These are phyloP conservation scores for Neobulgaria alba DNA, from an alignment of 2,329 filamentous ascomycete species.

Conservation along the genomic window DNA sequence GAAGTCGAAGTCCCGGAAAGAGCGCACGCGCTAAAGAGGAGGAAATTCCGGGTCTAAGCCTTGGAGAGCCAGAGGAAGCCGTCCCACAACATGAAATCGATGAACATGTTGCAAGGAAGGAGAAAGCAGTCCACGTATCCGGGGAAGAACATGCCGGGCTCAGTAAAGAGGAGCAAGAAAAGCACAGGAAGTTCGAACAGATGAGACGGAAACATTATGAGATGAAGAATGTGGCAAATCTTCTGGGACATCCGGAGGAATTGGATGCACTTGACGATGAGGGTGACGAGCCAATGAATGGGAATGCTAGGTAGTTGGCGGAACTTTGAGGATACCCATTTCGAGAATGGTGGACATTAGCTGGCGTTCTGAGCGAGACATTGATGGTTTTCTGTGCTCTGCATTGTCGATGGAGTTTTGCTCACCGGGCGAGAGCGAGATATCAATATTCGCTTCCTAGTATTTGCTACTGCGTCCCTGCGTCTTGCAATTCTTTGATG, in stretches of 20 bases:
- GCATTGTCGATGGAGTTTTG: too few relatives aligned
- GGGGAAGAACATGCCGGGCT: slow-evolving; percentile 48
- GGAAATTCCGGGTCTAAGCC: slow-evolving; percentile 84
- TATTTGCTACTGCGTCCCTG: too few relatives aligned
- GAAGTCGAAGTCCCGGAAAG: slow-evolving; percentile 18
- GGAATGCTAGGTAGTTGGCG: slow-evolving; percentile 11
- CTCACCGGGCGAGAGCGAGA: too few relatives aligned
- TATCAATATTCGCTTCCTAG: too few relatives aligned
- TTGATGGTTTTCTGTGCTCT: too few relatives aligned
- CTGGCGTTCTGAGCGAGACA: too few relatives aligned
- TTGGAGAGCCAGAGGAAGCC: slow-evolving; percentile 84
- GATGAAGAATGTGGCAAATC: slow-evolving; percentile 87
- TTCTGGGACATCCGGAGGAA: slow-evolving; percentile 70
- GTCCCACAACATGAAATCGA: slow-evolving; percentile 43
- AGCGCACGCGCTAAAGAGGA: slow-evolving; percentile 41
- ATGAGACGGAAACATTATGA: slow-evolving; percentile 96
- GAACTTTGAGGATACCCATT: not conserved
- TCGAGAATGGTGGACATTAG: too few relatives aligned
- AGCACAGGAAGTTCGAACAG: slow-evolving; percentile 86
- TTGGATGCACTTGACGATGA: slow-evolving; percentile 54
- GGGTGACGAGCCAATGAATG: slow-evolving; percentile 38
- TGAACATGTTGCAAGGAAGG: slow-evolving; percentile 31
- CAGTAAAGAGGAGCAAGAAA: slow-evolving; percentile 70
- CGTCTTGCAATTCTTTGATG: too few relatives aligned
- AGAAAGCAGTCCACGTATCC: slow-evolving; percentile 75